phyloP scores from a whole-genome alignment of 2,329 filamentous ascomycete species.

The Parasarocladium wereldwijsianum region DNA sequence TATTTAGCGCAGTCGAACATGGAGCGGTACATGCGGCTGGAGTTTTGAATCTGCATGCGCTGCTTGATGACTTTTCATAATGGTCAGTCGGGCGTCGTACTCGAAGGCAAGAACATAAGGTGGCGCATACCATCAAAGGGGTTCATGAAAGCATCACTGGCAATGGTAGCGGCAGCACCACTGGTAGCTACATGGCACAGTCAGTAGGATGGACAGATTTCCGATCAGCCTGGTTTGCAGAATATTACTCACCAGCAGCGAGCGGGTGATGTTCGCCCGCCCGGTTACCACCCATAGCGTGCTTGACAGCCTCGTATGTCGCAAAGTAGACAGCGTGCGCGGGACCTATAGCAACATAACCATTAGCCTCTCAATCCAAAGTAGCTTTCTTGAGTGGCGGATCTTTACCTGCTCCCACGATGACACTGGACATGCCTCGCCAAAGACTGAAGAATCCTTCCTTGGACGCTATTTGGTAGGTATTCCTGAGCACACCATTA shows the following conservation, averaged over 20 bases:
- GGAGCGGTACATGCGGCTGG: conserved; percentile 71
- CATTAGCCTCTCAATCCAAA: neutral
- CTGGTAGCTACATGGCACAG: conserved; percentile 55
- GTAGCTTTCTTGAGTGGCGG: neutral
- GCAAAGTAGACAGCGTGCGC: conserved; percentile 98
- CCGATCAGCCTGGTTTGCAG: conserved; percentile 4
- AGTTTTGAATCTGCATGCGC: conserved; percentile 96
- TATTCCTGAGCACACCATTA: conserved; percentile 80
- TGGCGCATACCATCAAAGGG: conserved; percentile 74
- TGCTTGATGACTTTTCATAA: conserved; percentile 76
- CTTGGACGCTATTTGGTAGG: conserved; percentile 77
- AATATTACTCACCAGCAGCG: conserved; percentile 75
- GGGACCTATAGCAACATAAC: conserved; percentile 47
- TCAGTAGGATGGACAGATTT: neutral
- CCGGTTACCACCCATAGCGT: conserved; percentile 84
- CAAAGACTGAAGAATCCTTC: conserved; percentile 88
- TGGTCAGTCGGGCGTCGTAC: conserved; percentile 4
- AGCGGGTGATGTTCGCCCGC: conserved; percentile 80
- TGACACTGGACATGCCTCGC: conserved; percentile 92
- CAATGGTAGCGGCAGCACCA: conserved; percentile 88
- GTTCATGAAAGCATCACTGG: conserved; percentile 97
- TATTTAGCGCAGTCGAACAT: conserved; percentile 76
- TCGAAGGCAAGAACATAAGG: neutral
- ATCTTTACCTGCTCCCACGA: conserved; percentile 74
- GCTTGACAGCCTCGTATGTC: conserved; percentile 94